Evolutionary conservation across 2,329 filamentous ascomycete genomes (phyloP), one percentile per base, ranked within the genome.

Genomic region (Monosporascus sp.): DNA sequence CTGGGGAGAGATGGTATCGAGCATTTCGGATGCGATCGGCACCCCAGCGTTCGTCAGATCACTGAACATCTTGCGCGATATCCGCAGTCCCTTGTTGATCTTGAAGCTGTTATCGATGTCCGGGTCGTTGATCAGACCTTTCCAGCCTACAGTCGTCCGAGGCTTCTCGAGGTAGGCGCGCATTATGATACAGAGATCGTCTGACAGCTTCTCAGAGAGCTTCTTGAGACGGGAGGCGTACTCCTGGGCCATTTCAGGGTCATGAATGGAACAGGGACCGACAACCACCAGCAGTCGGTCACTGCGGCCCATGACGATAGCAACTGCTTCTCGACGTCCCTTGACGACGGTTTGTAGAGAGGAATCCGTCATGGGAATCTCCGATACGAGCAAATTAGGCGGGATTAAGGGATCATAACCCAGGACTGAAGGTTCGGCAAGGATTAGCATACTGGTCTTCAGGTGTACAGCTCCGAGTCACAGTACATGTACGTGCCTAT

Each of bases 121-220:
- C 2, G 94, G 94, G 72, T 99, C 94, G 75, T 99, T 99, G 81
- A 99, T 97, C 71, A 99, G 80, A 50, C 94, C 94, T 77, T 99
- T 99, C 94, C 94, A 99, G 69, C 94, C 94, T 48, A 99, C 92
- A 0, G 94, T 99, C 48, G 94, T 99, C 56, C 94, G 87, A 43
- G 94, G 94, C 81, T 99, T 99, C 80, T 99, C 94, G 49, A 99
- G 87, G 82, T 99, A 99, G 68, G 92, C 91, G 64, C 94, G 90
- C 94, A 99, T 99, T 67, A 99, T 86, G 70, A 99, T 89, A 71
- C 86, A 86, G 47, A 99, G 81, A 69, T 97, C 92, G 63, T 84
- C 79, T 56, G 85, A 84, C 57, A 97, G 85, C 78, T 88, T 90
- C 59, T 88, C 83, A 55, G 91, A 83, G 47, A 97, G 77, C 50